phyloP scores from a whole-genome alignment of 2,329 filamentous ascomycete genomes.

The Beauveria pseudobassiana region DNA sequence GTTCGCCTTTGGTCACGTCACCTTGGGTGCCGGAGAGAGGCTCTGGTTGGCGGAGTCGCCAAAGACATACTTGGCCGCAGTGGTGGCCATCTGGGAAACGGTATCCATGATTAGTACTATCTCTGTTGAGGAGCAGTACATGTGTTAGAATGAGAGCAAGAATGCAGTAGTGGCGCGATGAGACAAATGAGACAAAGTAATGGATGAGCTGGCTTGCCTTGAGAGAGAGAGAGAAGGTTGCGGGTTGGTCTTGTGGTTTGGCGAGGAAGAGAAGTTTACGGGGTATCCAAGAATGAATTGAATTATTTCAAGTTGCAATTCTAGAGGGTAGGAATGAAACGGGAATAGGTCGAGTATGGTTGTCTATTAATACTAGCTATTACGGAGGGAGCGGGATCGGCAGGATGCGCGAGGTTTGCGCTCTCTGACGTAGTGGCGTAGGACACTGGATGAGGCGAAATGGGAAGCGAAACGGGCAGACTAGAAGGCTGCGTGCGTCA shows the following conservation, averaged over 20 bases:
- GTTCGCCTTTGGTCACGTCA: constrained; percentile 59
- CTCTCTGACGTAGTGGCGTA: constrained; percentile 9
- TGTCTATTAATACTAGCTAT: constrained; percentile 6
- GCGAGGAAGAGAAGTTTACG: neutral
- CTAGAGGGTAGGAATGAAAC: neutral
- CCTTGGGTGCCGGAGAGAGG: constrained; percentile 66
- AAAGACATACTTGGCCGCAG: constrained; percentile 36
- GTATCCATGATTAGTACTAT: constrained; percentile 48
- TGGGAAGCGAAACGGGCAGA: neutral
- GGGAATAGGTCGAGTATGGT: neutral
- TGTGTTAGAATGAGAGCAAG: neutral
- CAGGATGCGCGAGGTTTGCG: neutral
- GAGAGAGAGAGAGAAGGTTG: neutral
- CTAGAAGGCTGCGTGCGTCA: neutral
- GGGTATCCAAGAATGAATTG: neutral
- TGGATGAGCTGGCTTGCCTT: neutral
- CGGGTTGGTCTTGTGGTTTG: neutral
- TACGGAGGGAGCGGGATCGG: neutral
- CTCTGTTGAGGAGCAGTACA: neutral
- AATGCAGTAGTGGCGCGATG: neutral
- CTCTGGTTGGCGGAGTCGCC: constrained; percentile 36
- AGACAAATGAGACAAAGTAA: too few species aligned
- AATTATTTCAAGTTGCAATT: neutral
- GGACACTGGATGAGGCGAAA: neutral
- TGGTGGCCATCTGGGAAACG: constrained; percentile 45